Conservation (phyloP, 78 protist species). For the Chrysochromulina parva region DNA sequence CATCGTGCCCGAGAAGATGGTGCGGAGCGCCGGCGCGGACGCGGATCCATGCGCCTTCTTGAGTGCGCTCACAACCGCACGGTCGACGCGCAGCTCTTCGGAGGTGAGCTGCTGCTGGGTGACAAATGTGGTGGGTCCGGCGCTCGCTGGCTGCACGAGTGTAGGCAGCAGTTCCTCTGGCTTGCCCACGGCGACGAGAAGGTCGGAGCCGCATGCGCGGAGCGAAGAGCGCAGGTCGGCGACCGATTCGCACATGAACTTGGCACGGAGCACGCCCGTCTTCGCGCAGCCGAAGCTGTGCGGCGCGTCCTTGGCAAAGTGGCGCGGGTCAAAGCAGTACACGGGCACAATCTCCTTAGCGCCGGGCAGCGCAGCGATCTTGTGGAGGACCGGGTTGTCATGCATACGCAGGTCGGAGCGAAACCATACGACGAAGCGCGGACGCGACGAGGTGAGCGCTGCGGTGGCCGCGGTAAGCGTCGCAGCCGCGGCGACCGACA, state of each 20-base stretch:
- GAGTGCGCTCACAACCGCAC: background rate
- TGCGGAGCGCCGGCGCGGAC: background rate
- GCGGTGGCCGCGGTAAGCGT: too few species aligned
- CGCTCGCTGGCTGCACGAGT: background rate
- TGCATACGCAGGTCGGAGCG: conserved; percentile 36
- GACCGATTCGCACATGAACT: conserved; percentile 33
- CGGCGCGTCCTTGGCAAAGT: background rate
- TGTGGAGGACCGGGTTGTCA: conserved; percentile 28
- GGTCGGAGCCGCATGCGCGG: conserved; percentile 28
- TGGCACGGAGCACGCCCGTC: conserved; percentile 20
- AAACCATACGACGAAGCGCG: background rate
- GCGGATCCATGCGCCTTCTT: background rate
- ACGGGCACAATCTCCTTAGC: background rate
- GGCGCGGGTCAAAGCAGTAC: conserved; percentile 26
- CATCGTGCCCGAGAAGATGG: background rate
- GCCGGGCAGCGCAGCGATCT: background rate
- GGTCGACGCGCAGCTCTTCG: background rate
- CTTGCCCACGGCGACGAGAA: conserved; percentile 42
- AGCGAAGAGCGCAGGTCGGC: conserved; percentile 21
- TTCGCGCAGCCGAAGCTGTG: background rate
- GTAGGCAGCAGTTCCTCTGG: conserved; percentile 43
- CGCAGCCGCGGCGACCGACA: too few species aligned
- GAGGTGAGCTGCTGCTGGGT: background rate
- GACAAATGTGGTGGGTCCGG: background rate
- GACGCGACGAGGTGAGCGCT: too few species aligned